Evolutionary conservation across 164 flowering plant species (phyloP).

Genomic region (Berberis thunbergii): DNA sequence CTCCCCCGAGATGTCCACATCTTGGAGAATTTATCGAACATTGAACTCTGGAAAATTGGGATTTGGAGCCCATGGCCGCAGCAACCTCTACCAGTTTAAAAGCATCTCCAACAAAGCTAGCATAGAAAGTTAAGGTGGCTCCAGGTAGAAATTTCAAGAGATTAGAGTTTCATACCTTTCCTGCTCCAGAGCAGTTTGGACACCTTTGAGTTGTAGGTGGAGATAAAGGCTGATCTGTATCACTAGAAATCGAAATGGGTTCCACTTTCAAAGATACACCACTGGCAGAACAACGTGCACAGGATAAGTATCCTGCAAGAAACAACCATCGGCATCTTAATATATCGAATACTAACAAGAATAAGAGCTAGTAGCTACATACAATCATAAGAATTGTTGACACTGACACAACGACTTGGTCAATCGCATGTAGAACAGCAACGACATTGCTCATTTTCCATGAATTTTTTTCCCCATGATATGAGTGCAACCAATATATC

Average conservation of each 20-base stretch:
- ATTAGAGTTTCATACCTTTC: conserved; percentile 51
- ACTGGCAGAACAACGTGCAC: conserved; percentile 89
- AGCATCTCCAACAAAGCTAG: no score
- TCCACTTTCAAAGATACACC: conserved; percentile 58
- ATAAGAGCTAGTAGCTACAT: not conserved
- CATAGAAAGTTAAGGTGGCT: not conserved
- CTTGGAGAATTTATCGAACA: no score
- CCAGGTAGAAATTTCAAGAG: not conserved
- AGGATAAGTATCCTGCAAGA: conserved; percentile 69
- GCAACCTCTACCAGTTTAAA: no score
- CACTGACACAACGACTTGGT: no score
- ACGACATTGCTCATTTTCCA: no score
- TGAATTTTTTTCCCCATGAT: no score
- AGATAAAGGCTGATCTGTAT: conserved; percentile 42
- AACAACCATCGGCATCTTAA: not conserved
- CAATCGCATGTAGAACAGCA: no score
- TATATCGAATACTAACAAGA: not conserved
- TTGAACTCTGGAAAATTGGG: no score
- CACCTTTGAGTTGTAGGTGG: conserved; percentile 70
- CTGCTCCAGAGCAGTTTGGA: conserved; percentile 83
- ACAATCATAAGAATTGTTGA: not conserved
- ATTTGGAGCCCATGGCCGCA: no score
- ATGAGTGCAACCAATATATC: no score
- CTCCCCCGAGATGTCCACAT: no score
- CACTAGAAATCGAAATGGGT: conserved; percentile 41